Evolutionary conservation across 805 yeast species (phyloP), one percentile per base, ranked within the genome.

Genomic region (Lachancea sp.): DNA sequence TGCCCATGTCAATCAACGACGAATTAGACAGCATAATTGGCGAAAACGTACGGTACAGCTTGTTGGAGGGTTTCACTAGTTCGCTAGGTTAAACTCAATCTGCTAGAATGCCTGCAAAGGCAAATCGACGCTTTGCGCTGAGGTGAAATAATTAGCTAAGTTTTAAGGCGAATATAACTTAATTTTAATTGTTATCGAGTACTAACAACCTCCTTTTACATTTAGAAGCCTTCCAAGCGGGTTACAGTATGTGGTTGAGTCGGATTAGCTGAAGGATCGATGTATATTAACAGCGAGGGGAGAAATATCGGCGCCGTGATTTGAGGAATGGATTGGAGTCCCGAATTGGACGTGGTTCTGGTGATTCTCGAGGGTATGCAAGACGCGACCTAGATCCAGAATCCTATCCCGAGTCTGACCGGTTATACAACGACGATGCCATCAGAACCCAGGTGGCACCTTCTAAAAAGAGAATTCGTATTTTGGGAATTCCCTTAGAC

Each of bases 271-370:
- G 18, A 19, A 6, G 7, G 9, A 32, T 11, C 15, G 25, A 22
- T 19, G 15, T 11, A 13, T 34, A 40, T 40, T 35, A 36, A 40
- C 40, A 29, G 30, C 22, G 9, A 15, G 12, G 26, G 8, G 34
- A 54, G 58, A 52, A 45, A 37, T 60, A 59, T 42, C 63, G 63
- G 46, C 56, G 60, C 33, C 54, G 65, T 40, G 64, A 60, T 44
- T 42, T 58, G 34, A 56, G 65, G 45, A 56, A 57, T 36, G 48
- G 55, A 30, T 40, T 58, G 20, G 61, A 52, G 5, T 45, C 50
- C 12, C 46, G 60, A 33, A 42, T 60, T 12, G 60, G 57, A 13
- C 18, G 26, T n/a, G 35, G 16, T 3, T 8, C 26, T n/a, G 18
- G 26, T 21, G 30, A 34, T 13, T 42, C 45, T 5, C 15, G 40